A percentile compares a stretch with the other conserved stretches of the same genome.
These are phyloP conservation scores for Alloteropsis semialata DNA, from an alignment of 176 grass and related monocot genomes.

Conservation along the genomic window DNA sequence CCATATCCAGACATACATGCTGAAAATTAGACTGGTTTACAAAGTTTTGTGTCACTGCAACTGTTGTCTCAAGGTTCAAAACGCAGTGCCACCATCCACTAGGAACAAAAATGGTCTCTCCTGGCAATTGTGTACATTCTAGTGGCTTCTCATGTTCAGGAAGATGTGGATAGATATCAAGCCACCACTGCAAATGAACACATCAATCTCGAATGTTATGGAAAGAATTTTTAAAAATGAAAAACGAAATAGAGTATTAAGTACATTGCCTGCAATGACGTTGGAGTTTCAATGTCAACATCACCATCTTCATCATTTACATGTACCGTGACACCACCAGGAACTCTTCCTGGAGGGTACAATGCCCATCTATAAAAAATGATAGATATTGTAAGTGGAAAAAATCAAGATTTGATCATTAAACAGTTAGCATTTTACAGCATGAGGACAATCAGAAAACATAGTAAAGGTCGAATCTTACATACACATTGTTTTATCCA, in stretches of 20 bases:
- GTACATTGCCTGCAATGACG: conserved; percentile 78
- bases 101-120: conserved; percentile 98
- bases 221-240: not conserved
- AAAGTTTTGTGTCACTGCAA: conserved; percentile 96
- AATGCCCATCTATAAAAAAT: conserved; percentile 85
- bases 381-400: conserved; percentile 3
- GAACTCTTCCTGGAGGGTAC: conserved; percentile 95
- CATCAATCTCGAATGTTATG: not conserved
- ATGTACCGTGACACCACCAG: conserved; percentile 89
- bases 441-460: not conserved
- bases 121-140: conserved; percentile 88
- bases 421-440: not conserved
- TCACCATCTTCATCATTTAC: conserved; percentile 97
- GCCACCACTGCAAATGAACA: conserved; percentile 62
- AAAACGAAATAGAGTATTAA: conserved; percentile 2
- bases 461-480: not conserved
- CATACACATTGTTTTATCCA: conserved; percentile 11
- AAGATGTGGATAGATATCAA: conserved; percentile 85
- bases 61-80: conserved; percentile 85
- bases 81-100: conserved; percentile 99
- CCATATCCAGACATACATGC: conserved; percentile 93
- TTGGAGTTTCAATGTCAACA: conserved; percentile 80
- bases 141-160: conserved; percentile 76
- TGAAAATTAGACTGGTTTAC: conserved; percentile 85
- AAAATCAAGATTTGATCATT: not conserved